phyloP scores from a whole-genome alignment of 768 basidiomycete genomes.

The Suillus luteus region DNA sequence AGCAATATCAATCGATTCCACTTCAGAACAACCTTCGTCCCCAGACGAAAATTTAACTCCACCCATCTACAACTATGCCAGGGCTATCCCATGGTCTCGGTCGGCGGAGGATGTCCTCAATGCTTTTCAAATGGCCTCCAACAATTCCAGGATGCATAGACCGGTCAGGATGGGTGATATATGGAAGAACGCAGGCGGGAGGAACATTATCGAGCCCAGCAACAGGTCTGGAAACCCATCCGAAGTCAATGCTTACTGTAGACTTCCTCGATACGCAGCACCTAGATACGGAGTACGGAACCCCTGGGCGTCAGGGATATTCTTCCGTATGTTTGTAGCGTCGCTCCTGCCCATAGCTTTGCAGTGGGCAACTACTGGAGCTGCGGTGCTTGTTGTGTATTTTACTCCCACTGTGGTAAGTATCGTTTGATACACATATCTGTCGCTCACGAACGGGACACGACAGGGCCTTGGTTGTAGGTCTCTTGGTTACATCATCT shows the following conservation, averaged over 20 bases:
- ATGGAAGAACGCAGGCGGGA: conserved; percentile 12
- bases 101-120: conserved; percentile 8
- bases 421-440: not conserved
- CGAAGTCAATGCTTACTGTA: conserved; percentile 22
- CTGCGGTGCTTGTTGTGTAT: conserved; percentile 26
- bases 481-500: conserved; percentile 33
- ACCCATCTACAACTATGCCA: conserved; percentile 29
- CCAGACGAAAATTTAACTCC: conserved; percentile 28
- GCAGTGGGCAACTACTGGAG: conserved; percentile 31
- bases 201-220: conserved; percentile 4
- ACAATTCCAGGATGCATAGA: conserved; percentile 12
- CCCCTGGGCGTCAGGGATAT: conserved; percentile 23
- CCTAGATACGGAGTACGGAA: conserved; percentile 2
- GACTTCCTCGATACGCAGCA: conserved; percentile 5
- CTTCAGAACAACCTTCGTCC: conserved; percentile 8
- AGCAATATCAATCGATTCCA: conserved; percentile 7
- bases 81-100: conserved; percentile 23
- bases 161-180: conserved; percentile 12
- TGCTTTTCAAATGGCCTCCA: conserved; percentile 10
- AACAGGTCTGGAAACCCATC: conserved; percentile 15
- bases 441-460: not conserved
- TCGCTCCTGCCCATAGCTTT: conserved; percentile 23
- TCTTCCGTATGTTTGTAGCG: conserved; percentile 22
- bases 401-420: conserved; percentile 28
- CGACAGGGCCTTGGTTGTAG: conserved; percentile 36